phyloP scores from a whole-genome alignment of 805 yeast genomes.

The Hanseniaspora guilliermondii region DNA sequence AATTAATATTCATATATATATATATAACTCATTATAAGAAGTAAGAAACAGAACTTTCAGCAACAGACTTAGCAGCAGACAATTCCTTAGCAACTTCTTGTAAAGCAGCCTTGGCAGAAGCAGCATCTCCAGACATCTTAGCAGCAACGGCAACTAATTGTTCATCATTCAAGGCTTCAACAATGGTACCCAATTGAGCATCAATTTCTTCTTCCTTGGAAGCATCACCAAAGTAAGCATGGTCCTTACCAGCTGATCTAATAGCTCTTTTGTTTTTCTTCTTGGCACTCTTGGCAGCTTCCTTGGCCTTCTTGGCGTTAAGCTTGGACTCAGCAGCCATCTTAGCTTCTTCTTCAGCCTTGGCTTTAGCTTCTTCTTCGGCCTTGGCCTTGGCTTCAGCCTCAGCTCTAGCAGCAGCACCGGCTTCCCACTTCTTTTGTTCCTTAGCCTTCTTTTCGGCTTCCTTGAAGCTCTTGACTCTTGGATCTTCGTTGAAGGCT shows the following conservation, averaged over 20 bases:
- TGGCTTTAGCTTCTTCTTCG: conserved; percentile 77
- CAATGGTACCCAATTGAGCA: conserved; percentile 64
- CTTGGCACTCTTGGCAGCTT: conserved; percentile 76
- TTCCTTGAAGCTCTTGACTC: conserved; percentile 86
- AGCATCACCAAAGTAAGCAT: conserved; percentile 72
- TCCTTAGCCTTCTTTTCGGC: conserved; percentile 91
- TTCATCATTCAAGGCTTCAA: conserved; percentile 69
- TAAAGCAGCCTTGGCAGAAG: conserved; percentile 47
- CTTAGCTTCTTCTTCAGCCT: conserved; percentile 62
- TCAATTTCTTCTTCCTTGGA: conserved; percentile 55
- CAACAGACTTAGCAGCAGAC: conserved; percentile 41
- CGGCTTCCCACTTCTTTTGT: conserved; percentile 91
- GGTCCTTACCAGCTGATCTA: conserved; percentile 73
- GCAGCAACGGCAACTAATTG: conserved; percentile 64
- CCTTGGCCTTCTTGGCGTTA: conserved; percentile 87
- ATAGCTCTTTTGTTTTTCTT: conserved; percentile 91
- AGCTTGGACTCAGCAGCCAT: conserved; percentile 50
- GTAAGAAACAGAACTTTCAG: conserved; percentile 43
- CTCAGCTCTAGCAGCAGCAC: conserved; percentile 93
- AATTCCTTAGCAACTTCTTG: conserved; percentile 43
- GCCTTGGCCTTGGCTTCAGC: conserved; percentile 82
- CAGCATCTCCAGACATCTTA: conserved; percentile 44
- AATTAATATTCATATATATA: not conserved
- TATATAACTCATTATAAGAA: conserved; percentile 26
- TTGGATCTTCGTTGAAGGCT: conserved; percentile 83